Evolutionary conservation across 805 yeast genomes (phyloP), one percentile per base, ranked within the genome.

Genomic region (Isabelozyma pseudorhagii): DNA sequence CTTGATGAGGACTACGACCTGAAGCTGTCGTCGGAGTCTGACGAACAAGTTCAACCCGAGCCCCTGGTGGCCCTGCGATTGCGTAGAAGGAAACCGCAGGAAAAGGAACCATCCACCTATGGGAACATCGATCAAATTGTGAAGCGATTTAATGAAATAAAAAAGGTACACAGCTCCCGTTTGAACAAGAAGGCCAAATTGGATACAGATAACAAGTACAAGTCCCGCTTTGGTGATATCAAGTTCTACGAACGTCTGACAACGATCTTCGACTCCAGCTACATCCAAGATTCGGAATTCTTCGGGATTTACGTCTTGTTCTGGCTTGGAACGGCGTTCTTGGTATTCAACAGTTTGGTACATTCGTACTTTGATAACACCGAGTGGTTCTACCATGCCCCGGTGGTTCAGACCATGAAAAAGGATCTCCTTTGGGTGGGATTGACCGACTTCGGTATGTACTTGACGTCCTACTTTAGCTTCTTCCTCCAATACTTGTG

Each of bases 281-380:
- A 66, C 28, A 69, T 74, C 51, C 68, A 69, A 46, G 68, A 75
- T 1, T 66, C 82, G 3, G 70, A 72, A 48, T 91, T 89, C 63
- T 83, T 80, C 56, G 98, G 98, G 2, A 78, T 94, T 51, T 93
- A 83, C 64, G 85, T 89, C 5, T 77, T 91, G 45, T 82, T 83
- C 53, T 89, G 97, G 97, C 69, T 88, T 48, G 79, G 81, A 5
- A 78, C 84, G 5, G 83, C 79, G 25, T 74, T 85, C 49, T 63
- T 78, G 38, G 77, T 82, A 50, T 58, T 83, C 29, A 81, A 82
- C 50, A 77, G 78, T 17, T 58, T 83, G 8, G 69, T 84, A 14
- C 78, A 82, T 50, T 81, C 85, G 55, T 79, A 79, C 58, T 53
- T 78, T 38, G 67, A 64, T 10, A 63, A 64, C 28, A 62, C 77